A percentile compares a stretch with the other conserved stretches of the same genome.
Conservation (phyloP, 768 basidiomycete species). For the Mycena haematopus region DNA sequence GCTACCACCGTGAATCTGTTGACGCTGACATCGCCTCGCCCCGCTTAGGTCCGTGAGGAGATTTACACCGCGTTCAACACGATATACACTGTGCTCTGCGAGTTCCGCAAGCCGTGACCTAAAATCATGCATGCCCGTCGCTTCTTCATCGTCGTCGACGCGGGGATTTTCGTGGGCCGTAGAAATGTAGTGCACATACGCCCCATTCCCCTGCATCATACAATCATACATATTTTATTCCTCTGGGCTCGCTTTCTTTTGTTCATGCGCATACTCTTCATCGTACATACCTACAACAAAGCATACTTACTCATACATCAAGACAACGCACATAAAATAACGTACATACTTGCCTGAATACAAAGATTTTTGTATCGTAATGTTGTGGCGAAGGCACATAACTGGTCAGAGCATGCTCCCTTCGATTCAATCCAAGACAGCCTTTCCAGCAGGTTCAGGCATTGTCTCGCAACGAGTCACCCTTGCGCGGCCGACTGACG, state of each 20-base stretch:
- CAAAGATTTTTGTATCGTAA: not conserved
- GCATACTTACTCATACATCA: not conserved
- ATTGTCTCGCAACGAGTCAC: too few species aligned
- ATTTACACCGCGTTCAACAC: constrained; percentile 99
- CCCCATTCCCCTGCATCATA: constrained; percentile 30
- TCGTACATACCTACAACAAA: constrained; percentile 9
- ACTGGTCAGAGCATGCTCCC: too few species aligned
- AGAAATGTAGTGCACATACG: constrained; percentile 57
- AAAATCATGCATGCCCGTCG: not conserved
- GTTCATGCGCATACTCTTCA: constrained; percentile 25
- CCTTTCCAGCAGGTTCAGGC: too few species aligned
- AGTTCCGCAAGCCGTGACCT: constrained; percentile 25
- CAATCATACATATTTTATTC: constrained; percentile 16
- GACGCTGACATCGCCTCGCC: constrained; percentile 36
- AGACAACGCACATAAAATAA: not conserved
- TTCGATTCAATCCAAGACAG: too few species aligned
- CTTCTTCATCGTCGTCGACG: not conserved
- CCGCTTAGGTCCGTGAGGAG: constrained; percentile 90
- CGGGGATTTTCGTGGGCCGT: constrained; percentile 13
- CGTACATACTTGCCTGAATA: not conserved
- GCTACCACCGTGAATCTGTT: constrained; percentile 24
- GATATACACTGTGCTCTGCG: constrained; percentile 41
- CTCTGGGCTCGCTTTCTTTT: constrained; percentile 2
- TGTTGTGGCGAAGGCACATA: too few species aligned
- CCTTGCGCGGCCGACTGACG: too few species aligned